Percentiles rank a stretch among this genome's conserved stretches.
Conservation (phyloP, 2,329 filamentous ascomycete species). For the Tolypocladium paradoxum region DNA sequence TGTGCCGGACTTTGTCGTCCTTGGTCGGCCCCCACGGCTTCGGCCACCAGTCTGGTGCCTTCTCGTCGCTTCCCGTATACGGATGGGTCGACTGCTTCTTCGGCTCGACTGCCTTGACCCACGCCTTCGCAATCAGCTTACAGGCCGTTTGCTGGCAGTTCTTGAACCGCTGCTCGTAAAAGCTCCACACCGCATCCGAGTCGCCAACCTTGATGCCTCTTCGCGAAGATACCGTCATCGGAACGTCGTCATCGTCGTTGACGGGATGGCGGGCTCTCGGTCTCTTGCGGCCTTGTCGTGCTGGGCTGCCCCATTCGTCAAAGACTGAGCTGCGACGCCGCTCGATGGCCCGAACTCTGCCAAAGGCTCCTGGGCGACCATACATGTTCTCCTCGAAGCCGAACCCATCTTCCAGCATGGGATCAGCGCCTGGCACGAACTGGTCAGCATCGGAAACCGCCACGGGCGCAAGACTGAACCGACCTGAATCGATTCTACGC, state of each 20-base stretch:
- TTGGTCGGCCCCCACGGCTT: constrained; percentile 39
- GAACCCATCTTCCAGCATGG: constrained; percentile 21
- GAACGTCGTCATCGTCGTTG: constrained; percentile 30
- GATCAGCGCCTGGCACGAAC: constrained; percentile 17
- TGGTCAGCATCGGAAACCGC: background rate
- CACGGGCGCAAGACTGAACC: constrained; percentile 2
- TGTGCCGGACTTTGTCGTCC: constrained; percentile 50
- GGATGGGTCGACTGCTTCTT: constrained; percentile 69
- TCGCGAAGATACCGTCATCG: constrained; percentile 27
- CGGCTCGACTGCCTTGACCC: constrained; percentile 65
- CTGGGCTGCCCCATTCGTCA: constrained; percentile 21
- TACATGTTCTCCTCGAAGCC: constrained; percentile 14
- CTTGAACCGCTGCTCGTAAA: constrained; percentile 52
- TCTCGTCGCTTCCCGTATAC: constrained; percentile 55
- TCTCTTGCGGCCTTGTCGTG: constrained; percentile 18
- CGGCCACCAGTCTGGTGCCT: constrained; percentile 59
- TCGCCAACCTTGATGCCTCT: constrained; percentile 43
- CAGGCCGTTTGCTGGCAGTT: constrained; percentile 60
- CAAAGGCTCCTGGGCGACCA: constrained; percentile 13
- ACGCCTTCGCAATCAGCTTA: constrained; percentile 64
- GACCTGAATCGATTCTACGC: constrained; percentile 28
- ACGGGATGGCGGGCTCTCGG: constrained; percentile 23
- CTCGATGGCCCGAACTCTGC: constrained; percentile 15
- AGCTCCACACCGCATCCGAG: constrained; percentile 41
- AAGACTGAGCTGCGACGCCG: constrained; percentile 20